Evolutionary conservation across 2,329 filamentous ascomycete species (phyloP), one percentile per base, ranked within the genome.

Genomic region (Fusarium sp.): DNA sequence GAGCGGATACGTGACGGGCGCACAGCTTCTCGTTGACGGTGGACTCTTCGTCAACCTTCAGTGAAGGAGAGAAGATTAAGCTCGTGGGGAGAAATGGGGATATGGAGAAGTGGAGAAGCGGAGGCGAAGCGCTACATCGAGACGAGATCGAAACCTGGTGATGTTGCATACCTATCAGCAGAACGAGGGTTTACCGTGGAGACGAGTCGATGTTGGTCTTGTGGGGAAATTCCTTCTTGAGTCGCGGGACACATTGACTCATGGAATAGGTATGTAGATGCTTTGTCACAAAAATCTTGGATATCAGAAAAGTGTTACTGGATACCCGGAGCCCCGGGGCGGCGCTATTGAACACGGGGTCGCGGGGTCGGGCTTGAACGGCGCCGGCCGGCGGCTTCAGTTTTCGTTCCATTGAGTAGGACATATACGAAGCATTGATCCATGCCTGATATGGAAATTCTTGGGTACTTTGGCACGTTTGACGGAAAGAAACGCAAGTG

Each of bases 21-120:
- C 94, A 22, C 94, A 96, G 82, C 79, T 98, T 75, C 82, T 98
- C 72, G 95, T 98, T 20, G 95, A 98, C 82, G 95, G 95, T 17
- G 95, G 95, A 0, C 81, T 96, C 70, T 98, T 96, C 86, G 95
- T 97, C 22, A 97, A 97, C 82, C 84, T 97, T 77, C 94, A 96
- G 82, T 96, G 83, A 80, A 54, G 71, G 64, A 64, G 67, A 59
- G 64, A 74, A 60, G 62, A 75, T 71, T 59, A 61, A 76, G 68
- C 66, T 65, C 59, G 47, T 64, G 62, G 69, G 28, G 56, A 72
- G 71, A 71, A 70, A 61, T 75, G 58, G 59, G 42, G 65, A 58
- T 34, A 63, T 63, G 61, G 58, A 60, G 62, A 51, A 61, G 50
- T 63, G 67, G 66, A 51, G 63, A 75, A 44, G 63, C 26, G 58